Evolutionary conservation across 2,329 filamentous ascomycete genomes (phyloP), one percentile per base, ranked within the genome.

Genomic region (Elsinoe arachidis): DNA sequence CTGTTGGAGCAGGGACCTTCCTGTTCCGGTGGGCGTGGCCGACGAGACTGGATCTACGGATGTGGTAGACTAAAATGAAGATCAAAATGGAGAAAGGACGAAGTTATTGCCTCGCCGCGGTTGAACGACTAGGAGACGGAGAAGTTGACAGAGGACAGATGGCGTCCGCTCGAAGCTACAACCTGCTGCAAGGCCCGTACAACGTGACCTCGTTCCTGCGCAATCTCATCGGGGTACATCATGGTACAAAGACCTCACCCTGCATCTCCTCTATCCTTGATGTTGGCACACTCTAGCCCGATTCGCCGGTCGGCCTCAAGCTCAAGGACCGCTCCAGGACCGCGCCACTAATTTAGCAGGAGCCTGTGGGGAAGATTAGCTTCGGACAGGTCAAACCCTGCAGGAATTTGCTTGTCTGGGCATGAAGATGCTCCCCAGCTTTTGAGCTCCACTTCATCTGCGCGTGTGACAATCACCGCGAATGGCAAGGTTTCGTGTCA

Each of bases 151-250:
- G 26, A 21, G 6, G 10, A 34, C 15, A 34, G 4, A 49, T 26
- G 11, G 26, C 44, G 15, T 33, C 39, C 39, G 6, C 10, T 30
- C 21, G 9, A 21, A 23, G 11, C 44, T 26, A 39, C 17, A 10
- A 26, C 26, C 15, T 34, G 21, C 21, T 49, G 19, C 44, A 49
- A 49, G 44, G 44, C 44, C 44, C 21, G 44, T 26, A 30, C 44
- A 49, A 17, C 44, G 44, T 49, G 44, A 49, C 44, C 44, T 49
- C 12, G 44, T 49, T 49, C 44, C 44, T 51, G 46, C 21, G 46
- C 46, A 51, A 51, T 51, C 23, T 51, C 12, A 21, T 51, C 14
- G 6, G 4, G 26, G 46, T 51, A 34, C 30, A 51, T 51, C 26
- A 35, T 35, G 15, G 46, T 49, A 49, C 44, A 49, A 49, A 35